Evolutionary conservation across 306 rosid species (phyloP).

Genomic region (Macrotyloma uniflorum): DNA sequence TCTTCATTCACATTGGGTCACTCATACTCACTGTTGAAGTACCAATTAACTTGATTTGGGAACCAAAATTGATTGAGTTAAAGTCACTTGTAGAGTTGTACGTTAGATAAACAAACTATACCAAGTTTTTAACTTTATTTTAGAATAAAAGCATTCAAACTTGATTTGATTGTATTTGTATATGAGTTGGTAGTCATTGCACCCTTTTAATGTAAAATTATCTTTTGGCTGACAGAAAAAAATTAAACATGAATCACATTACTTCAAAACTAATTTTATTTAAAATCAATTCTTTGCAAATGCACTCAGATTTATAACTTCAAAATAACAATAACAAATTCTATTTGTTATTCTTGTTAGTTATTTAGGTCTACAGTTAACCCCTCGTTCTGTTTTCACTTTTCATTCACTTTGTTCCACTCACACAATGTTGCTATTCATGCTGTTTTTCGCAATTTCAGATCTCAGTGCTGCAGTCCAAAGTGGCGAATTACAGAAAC

Average conservation of each 20-base stretch:
- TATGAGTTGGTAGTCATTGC: no score
- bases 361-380: not conserved
- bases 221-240: no score
- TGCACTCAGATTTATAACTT: not conserved
- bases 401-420: not conserved
- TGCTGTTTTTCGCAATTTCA: constrained; percentile 33
- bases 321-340: not conserved
- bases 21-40: not conserved
- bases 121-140: not conserved
- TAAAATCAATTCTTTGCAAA: no score
- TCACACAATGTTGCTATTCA: not conserved
- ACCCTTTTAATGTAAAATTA: no score
- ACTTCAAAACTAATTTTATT: not conserved
- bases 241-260: no score
- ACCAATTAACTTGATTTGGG: not conserved
- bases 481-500: constrained; percentile 82
- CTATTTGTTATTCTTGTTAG: not conserved
- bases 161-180: no score
- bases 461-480: constrained; percentile 73
- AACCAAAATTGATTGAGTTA: no score
- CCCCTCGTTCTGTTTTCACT: not conserved
- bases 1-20: no score
- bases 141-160: no score
- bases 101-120: no score
- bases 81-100: not conserved